Evolutionary conservation across 768 basidiomycete species (phyloP).

Genomic region (Inosperma sp.): DNA sequence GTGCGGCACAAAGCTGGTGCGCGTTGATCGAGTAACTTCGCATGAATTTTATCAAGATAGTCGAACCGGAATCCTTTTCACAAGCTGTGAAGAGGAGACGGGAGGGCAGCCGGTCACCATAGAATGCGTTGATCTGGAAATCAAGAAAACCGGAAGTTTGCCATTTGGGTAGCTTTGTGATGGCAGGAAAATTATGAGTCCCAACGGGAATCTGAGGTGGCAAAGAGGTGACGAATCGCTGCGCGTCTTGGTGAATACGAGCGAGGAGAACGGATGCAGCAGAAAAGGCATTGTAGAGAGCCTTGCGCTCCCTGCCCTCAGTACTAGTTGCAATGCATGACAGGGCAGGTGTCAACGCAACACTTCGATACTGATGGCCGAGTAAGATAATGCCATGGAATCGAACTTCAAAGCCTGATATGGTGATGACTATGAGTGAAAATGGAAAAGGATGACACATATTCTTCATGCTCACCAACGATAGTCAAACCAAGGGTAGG

Average conservation of each 20-base stretch:
- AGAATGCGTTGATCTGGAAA: no score
- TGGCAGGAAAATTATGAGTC: no score
- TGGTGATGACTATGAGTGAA: not conserved
- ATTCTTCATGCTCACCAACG: conserved; percentile 14
- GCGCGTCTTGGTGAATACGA: no score
- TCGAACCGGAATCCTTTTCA: no score
- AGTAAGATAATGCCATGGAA: conserved; percentile 14
- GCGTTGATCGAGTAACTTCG: conserved; percentile 17
- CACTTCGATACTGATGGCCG: conserved; percentile 11
- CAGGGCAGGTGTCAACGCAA: conserved; percentile 10
- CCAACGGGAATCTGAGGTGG: no score
- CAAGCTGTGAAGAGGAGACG: no score
- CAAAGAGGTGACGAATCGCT: no score
- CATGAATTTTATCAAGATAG: conserved; percentile 22
- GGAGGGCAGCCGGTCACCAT: no score
- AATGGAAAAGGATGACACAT: not conserved
- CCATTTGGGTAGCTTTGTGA: no score
- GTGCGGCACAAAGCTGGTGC: conserved; percentile 23
- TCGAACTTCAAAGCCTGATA: not conserved
- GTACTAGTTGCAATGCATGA: not conserved
- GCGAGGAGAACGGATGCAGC: no score
- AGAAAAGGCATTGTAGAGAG: conserved; percentile 1
- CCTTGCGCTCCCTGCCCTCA: not conserved
- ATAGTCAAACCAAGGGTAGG: conserved; percentile 19
- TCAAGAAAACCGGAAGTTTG: no score